Conservation (phyloP, 352 stramenopile species). For the Globisporangium apiculatum region DNA sequence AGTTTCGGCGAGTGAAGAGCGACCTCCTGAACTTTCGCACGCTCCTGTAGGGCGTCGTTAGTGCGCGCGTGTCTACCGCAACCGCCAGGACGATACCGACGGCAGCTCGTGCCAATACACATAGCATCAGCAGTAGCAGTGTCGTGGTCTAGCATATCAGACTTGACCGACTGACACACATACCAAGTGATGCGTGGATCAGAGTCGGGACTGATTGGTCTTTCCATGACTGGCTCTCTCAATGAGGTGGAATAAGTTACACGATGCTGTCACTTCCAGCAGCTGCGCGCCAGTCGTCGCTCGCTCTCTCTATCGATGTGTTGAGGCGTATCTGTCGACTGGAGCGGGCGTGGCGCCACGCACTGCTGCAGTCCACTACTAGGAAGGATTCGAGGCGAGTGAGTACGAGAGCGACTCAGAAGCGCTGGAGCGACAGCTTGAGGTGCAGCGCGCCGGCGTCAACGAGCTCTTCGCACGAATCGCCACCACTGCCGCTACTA, state of each 20-base stretch:
- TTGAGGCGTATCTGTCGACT: not conserved
- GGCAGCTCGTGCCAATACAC: no score
- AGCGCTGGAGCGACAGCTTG: slow-evolving; percentile 60
- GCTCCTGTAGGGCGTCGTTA: slow-evolving; percentile 33
- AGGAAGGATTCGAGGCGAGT: no score
- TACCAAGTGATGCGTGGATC: no score
- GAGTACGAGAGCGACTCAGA: slow-evolving; percentile 16
- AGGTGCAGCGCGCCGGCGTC: slow-evolving; percentile 49
- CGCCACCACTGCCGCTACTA: not conserved
- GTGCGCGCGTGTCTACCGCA: no score
- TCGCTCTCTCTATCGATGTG: no score
- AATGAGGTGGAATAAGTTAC: slow-evolving; percentile 33
- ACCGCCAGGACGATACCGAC: no score
- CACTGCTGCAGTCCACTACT: no score
- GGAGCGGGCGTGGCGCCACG: not conserved
- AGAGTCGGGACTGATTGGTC: no score
- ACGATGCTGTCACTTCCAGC: slow-evolving; percentile 25
- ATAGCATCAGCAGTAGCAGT: not conserved
- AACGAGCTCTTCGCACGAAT: slow-evolving; percentile 39
- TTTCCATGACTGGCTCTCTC: no score
- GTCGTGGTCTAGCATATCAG: not conserved
- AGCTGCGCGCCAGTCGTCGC: not conserved
- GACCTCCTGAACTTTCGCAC: slow-evolving; percentile 70
- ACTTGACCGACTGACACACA: not conserved
- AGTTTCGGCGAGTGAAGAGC: slow-evolving; percentile 67